Percentiles rank a stretch among this genome's conserved stretches.
Evolutionary conservation across 2,329 filamentous ascomycete species (phyloP).

Genomic region (Fusarium praegraminearum): DNA sequence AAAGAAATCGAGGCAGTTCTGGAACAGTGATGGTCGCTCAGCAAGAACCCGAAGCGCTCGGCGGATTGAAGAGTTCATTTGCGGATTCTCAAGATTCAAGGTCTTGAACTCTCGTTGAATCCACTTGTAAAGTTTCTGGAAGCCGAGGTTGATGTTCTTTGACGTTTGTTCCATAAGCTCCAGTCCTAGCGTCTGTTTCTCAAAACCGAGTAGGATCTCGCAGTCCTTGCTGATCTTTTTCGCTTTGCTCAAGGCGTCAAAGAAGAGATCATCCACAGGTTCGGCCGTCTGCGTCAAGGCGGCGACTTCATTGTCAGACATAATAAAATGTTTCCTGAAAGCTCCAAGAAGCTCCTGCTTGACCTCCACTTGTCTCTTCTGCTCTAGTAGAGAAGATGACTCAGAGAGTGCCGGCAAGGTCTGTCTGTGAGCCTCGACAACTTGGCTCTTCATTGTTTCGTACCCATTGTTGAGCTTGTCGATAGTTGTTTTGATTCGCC

Average conservation of each 20-base stretch:
- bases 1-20: slow-evolving; percentile 93
- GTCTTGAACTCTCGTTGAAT: slow-evolving; percentile 93
- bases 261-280: slow-evolving; percentile 88
- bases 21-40: slow-evolving; percentile 89
- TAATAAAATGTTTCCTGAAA: slow-evolving; percentile 84
- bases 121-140: slow-evolving; percentile 97
- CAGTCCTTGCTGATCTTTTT: slow-evolving; percentile 92
- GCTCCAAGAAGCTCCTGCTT: slow-evolving; percentile 83
- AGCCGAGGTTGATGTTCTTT: slow-evolving; percentile 86
- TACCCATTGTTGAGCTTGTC: slow-evolving; percentile 83
- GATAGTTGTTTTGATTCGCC: slow-evolving; percentile 83
- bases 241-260: slow-evolving; percentile 78
- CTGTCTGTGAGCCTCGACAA: slow-evolving; percentile 79
- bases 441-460: slow-evolving; percentile 81
- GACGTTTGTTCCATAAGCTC: slow-evolving; percentile 94
- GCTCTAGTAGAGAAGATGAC: slow-evolving; percentile 76
- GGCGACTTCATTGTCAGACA: slow-evolving; percentile 84
- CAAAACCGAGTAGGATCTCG: slow-evolving; percentile 87
- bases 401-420: slow-evolving; percentile 82
- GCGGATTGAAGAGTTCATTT: slow-evolving; percentile 87
- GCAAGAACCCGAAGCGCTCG: slow-evolving; percentile 87
- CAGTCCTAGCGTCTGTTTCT: slow-evolving; percentile 87
- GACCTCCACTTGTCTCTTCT: slow-evolving; percentile 79
- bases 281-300: slow-evolving; percentile 81
- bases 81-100: slow-evolving; percentile 92